Evolutionary conservation across 768 basidiomycete species (phyloP), one percentile per base, ranked within the genome.

Genomic region (Coprinellus micaceus): DNA sequence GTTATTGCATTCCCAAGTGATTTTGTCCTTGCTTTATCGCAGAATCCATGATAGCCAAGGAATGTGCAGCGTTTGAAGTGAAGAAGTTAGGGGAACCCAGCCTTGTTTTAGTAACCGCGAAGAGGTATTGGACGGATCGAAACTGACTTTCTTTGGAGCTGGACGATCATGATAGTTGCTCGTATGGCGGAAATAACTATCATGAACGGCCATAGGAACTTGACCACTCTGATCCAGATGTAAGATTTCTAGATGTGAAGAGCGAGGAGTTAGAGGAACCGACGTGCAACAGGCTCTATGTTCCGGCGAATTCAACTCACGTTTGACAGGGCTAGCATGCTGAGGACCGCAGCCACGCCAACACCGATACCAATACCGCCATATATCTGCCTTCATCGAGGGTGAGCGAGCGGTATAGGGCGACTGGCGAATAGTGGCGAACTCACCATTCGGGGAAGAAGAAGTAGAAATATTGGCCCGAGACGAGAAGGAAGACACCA

Each of bases 1-100:
- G 60, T 89, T 82, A 62, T 79, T 75, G 66, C 87, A 89, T 70
- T 87, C 85, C 86, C 87, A 89, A 33, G 73, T 62, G 60, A 89
- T 84, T 61, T 88, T 83, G 71, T 81, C 77, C 68, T 85, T 79
- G 57, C 86, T 88, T 69, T 54, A 47, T 29, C 13, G 37, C 30
- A 46, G 25, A 28, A 46, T 19, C 28, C 15, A 24, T 26, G 40
- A 43, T 43, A 43, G 40, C 40, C 36, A 37, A 6, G 44, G 19
- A 46, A 25, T 24, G 44, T 46, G 44, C 25, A 46, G 57, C 43
- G 51, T n/a, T n/a, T n/a, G n/a, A n/a, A n/a, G n/a, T n/a, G n/a
- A n/a, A n/a, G n/a, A n/a, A n/a, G n/a, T n/a, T n/a, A n/a, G n/a
- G n/a, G n/a, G n/a, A n/a, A n/a, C n/a, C n/a, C n/a, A n/a, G n/a